Percentiles rank a stretch among this genome's conserved stretches.
These are phyloP conservation scores for Monosporascus ibericus DNA, from an alignment of 2,329 filamentous ascomycete genomes.

Conservation along the genomic window DNA sequence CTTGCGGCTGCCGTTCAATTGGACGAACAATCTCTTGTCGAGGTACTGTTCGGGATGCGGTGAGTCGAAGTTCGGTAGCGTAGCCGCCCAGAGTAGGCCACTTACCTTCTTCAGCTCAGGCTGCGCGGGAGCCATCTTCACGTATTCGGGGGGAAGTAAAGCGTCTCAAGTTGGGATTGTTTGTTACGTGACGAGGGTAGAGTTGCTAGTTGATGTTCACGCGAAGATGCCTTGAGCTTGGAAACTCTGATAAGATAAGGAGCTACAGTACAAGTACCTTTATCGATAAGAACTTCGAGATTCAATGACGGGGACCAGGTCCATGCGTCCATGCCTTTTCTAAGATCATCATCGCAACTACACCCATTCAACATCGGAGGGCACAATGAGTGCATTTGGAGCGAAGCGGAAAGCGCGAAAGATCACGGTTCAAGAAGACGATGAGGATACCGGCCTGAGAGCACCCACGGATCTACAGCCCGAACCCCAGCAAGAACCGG, in stretches of 20 bases:
- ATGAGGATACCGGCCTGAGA: constrained; percentile 17
- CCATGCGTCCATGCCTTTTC: neutral
- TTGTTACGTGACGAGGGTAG: neutral
- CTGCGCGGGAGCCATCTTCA: constrained; percentile 94
- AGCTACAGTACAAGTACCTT: neutral
- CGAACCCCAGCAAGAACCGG: constrained; percentile 24
- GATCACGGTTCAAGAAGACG: constrained; percentile 63
- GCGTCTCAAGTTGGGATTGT: neutral
- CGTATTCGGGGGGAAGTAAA: neutral
- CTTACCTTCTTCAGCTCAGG: constrained; percentile 95
- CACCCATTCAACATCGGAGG: neutral
- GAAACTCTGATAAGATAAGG: neutral
- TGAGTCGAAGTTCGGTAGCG: constrained; percentile 6
- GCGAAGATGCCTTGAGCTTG: neutral
- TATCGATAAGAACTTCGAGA: neutral
- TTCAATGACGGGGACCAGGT: neutral
- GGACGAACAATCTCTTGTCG: constrained; percentile 97
- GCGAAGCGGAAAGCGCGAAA: constrained; percentile 67
- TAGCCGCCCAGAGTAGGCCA: neutral
- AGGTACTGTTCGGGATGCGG: constrained; percentile 64
- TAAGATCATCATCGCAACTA: neutral
- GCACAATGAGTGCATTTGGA: constrained; percentile 49
- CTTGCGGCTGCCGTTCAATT: constrained; percentile 95
- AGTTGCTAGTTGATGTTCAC: neutral
- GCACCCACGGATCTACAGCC: constrained; percentile 19